Evolutionary conservation across 495 filamentous ascomycete species (phyloP), one percentile per base, ranked within the genome.

Genomic region (Talaromyces adpressus): DNA sequence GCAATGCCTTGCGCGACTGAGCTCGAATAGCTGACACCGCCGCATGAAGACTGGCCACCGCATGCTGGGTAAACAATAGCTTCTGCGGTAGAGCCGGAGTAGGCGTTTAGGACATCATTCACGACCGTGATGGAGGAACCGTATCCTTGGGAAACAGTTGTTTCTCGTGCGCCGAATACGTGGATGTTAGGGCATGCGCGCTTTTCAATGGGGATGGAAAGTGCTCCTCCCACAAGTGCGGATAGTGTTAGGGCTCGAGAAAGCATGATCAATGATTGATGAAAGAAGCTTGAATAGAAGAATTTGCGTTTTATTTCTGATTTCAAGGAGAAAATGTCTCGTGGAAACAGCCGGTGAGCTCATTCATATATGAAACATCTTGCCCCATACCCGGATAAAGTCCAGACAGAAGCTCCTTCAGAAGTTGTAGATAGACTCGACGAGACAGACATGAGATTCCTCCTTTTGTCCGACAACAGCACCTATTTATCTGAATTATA

Each of bases 161-260:
- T 89, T 74, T 89, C 87, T 54, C 87, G 84, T 0, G 86, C 87
- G 7, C 85, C 85, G 58, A 88, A 85, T 49, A 86, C 75, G 67
- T 88, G 85, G 29, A 87, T 72, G 30, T 72, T 66, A 6, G 82
- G 81, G 65, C 82, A 85, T 22, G 65, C 64, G 51, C 72, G 71
- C 30, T 71, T 70, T 30, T 68, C 69, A 1, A 71, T 16, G 4
- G 69, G 66, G n/a, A 68, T 47, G 32, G 72, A 65, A 18, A 69
- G 32, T 30, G 56, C 63, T 11, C 67, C 53, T 45, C 69, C 45
- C 52, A 64, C 53, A 18, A 74, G 65, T 20, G 69, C 59, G 11
- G 63, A 61, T 4, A 66, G 25, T 32, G 64, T 29, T 7, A 58
- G 16, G 16, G 14, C 29, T 58, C 29, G 56, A 58, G 56, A 58